Evolutionary conservation across 148 eudicot species (phyloP).

Genomic region (Tetragonia tetragonoides): DNA sequence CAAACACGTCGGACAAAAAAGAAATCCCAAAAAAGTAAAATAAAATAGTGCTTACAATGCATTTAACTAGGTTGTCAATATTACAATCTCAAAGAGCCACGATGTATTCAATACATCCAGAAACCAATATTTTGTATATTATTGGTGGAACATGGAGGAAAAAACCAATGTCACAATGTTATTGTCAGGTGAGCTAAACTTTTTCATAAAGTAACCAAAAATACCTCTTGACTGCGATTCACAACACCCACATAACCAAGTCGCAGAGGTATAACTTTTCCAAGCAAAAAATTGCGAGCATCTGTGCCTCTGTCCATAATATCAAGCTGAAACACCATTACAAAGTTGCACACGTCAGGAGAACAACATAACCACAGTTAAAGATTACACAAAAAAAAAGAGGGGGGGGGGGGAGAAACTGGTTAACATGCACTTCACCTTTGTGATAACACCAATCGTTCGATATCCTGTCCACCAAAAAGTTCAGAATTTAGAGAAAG

Average conservation of each 20-base stretch:
- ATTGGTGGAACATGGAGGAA: neutral
- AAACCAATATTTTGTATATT: neutral
- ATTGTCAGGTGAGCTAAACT: neutral
- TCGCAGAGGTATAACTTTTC: constrained; percentile 86
- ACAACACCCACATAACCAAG: constrained; percentile 95
- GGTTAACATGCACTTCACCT: constrained; percentile 41
- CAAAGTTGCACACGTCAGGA: constrained; percentile 4
- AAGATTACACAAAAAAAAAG: neutral
- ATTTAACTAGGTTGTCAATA: neutral
- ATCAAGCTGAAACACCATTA: constrained; percentile 58
- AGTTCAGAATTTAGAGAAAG: neutral
- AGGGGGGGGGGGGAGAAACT: neutral
- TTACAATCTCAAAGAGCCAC: neutral
- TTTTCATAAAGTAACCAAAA: neutral
- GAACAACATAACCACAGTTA: neutral
- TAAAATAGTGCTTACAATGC: neutral
- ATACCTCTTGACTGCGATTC: constrained; percentile 96
- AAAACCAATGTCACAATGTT: neutral
- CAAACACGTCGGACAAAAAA: neutral
- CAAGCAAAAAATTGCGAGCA: constrained; percentile 88
- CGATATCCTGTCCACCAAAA: constrained; percentile 61
- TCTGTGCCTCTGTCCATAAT: constrained; percentile 97
- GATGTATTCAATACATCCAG: neutral
- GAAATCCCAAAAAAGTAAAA: neutral
- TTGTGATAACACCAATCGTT: constrained; percentile 91